Base-by-base conservation (phyloP, 2,329 filamentous ascomycete genomes). In the Cercospora canescens region DNA sequence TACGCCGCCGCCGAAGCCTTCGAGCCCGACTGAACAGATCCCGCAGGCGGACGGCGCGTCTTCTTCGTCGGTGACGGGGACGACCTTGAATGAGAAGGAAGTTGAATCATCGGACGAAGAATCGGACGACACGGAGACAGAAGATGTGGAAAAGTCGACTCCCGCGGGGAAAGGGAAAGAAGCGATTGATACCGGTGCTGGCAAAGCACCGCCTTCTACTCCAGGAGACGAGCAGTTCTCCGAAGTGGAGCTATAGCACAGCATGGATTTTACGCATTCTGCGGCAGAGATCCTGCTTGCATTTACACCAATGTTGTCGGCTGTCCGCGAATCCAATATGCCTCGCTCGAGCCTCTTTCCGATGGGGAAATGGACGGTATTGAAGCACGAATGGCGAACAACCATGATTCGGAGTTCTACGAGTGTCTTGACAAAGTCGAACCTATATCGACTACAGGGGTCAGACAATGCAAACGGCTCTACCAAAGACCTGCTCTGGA, bases 11-110 rank as follows among this genome's bases (percentile, higher is more conserved):
- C 74, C 74, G 16, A 76, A 76, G 68, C 63, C 65, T 16, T 65
- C 68, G 63, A 56, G 52, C 4, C 34, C 60, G 34, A 48, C 32
- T 16, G 34, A 62, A 35, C 32, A 32, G 11, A 24, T 32, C 11
- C 50, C 50, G 30, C 48, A 77, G 71, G 24, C 78, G 74, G 72
- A 79, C 35, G 67, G 60, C 5, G 56, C 56, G 28, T 63, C 65
- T n/a, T 32, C 52, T 5, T 35, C 52, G 18, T 62, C 60, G 14
- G 32, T 62, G 54, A 60, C 62, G 16, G 65, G 65, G 18, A 63
- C 60, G 26, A 62, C 78, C 56, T 73, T 76, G 21, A 71, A 76
- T 60, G 74, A 76, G 6, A 75, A 77, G 28, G 63, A 67, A n/a
- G 62, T 50, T 28, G 68, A 69, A 28, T 67, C 69, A 32, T 67